These are phyloP conservation scores for Lactuca sativa DNA, from an alignment of 129 eudicot genomes.

Conservation along the genomic window DNA sequence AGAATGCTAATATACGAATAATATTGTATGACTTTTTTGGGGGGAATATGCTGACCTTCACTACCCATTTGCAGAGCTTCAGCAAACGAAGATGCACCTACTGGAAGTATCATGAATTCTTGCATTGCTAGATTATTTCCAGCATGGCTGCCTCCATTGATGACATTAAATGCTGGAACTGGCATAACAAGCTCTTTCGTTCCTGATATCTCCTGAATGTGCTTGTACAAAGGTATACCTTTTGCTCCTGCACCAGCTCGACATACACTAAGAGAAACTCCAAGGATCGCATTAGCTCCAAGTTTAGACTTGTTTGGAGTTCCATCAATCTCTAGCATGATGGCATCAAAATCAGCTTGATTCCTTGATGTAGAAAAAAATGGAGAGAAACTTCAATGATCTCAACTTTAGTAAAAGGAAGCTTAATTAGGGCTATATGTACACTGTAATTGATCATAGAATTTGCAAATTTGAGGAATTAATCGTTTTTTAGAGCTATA, in stretches of 20 bases:
- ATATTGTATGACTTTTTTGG: background rate
- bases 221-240: conserved; percentile 80
- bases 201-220: conserved; percentile 85
- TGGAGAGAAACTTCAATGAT: conserved; percentile 1
- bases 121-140: conserved; percentile 97
- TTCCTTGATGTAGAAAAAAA: conserved; percentile 43
- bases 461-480: background rate
- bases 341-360: conserved; percentile 79
- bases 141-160: conserved; percentile 96
- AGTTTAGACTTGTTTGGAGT: conserved; percentile 91
- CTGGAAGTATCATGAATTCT: conserved; percentile 94
- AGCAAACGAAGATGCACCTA: conserved; percentile 80
- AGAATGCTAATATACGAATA: conserved; percentile 2
- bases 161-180: conserved; percentile 94
- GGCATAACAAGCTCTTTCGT: conserved; percentile 98
- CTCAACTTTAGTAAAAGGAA: background rate
- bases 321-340: conserved; percentile 96
- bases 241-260: conserved; percentile 98
- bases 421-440: conserved; percentile 7
- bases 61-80: conserved; percentile 95
- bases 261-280: conserved; percentile 89
- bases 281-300: conserved; percentile 96
- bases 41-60: conserved; percentile 64
- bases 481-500: background rate
- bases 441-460: conserved; percentile 19